phyloP scores from a whole-genome alignment of 2,329 filamentous ascomycete species.

The Eurotiales sp. region DNA sequence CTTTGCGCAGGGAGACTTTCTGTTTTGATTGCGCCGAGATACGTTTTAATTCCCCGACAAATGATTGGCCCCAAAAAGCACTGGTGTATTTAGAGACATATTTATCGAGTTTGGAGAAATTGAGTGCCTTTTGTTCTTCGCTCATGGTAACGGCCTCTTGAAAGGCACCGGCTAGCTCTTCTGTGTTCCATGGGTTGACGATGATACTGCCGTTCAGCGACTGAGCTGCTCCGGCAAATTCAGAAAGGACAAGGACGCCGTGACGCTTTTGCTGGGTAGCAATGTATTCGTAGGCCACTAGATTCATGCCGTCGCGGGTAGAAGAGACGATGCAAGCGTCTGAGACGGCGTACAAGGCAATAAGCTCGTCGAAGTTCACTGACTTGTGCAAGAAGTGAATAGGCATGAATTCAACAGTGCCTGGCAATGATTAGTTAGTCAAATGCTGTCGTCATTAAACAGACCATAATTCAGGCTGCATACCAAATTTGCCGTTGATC shows the following conservation, averaged over 20 bases:
- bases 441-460: background rate
- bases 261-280: constrained; percentile 83
- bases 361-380: constrained; percentile 85
- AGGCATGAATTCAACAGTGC: constrained; percentile 94
- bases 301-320: constrained; percentile 92
- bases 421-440: constrained; percentile 25
- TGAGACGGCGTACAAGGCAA: constrained; percentile 82
- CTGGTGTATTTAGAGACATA: constrained; percentile 96
- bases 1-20: constrained; percentile 33
- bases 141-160: constrained; percentile 94
- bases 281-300: constrained; percentile 95
- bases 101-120: constrained; percentile 83
- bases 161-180: constrained; percentile 87
- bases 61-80: constrained; percentile 89
- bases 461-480: too few species aligned
- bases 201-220: constrained; percentile 85
- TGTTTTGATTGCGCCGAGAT: constrained; percentile 46
- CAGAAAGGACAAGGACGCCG: constrained; percentile 86
- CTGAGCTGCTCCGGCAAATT: constrained; percentile 90
- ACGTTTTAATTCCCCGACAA: constrained; percentile 73
- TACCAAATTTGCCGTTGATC: constrained; percentile 88
- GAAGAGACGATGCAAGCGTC: constrained; percentile 87
- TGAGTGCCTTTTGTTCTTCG: constrained; percentile 73
- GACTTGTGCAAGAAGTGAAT: constrained; percentile 97
- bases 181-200: constrained; percentile 95